These are phyloP conservation scores for Pseudogymnoascus sp. DNA, from an alignment of 2,329 filamentous ascomycete genomes.

Conservation along the genomic window DNA sequence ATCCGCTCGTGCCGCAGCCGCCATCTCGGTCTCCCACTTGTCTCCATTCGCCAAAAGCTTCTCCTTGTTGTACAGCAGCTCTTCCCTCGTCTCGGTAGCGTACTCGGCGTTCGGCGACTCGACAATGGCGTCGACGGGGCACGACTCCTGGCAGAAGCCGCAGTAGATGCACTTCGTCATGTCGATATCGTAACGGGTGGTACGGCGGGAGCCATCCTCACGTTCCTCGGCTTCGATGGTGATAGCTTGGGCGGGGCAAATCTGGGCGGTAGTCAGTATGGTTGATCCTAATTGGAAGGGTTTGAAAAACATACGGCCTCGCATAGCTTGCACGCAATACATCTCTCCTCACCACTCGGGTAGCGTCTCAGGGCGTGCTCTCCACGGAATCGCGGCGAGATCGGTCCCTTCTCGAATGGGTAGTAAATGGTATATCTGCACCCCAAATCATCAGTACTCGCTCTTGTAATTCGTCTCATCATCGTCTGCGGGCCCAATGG, in stretches of 20 bases:
- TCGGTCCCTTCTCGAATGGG: conserved; percentile 97
- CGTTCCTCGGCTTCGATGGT: conserved; percentile 99
- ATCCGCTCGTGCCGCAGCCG: conserved; percentile 85
- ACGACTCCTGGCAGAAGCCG: conserved; percentile 97
- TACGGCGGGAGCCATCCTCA: conserved; percentile 87
- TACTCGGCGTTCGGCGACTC: conserved; percentile 69
- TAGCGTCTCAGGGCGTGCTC: conserved; percentile 96
- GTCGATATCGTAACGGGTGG: conserved; percentile 97
- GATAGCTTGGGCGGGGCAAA: conserved; percentile 96
- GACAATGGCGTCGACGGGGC: conserved; percentile 91
- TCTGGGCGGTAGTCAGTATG: conserved; percentile 35
- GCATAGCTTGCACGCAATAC: conserved; percentile 99
- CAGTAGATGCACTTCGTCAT: conserved; percentile 99
- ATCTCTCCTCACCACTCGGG: conserved; percentile 94
- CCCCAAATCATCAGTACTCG: conserved; percentile 12
- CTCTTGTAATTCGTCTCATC: background rate
- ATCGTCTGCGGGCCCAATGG: conserved; percentile 7
- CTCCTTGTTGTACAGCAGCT: conserved; percentile 96
- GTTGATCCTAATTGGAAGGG: background rate
- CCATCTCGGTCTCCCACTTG: conserved; percentile 97
- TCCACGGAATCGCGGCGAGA: conserved; percentile 94
- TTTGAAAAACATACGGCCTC: conserved; percentile 68
- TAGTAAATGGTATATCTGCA: conserved; percentile 94
- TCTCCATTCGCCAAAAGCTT: conserved; percentile 84
- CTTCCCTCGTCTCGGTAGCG: conserved; percentile 74